Conservation (phyloP, 2,329 filamentous ascomycete species). For the Trichoderma citrinoviride region DNA sequence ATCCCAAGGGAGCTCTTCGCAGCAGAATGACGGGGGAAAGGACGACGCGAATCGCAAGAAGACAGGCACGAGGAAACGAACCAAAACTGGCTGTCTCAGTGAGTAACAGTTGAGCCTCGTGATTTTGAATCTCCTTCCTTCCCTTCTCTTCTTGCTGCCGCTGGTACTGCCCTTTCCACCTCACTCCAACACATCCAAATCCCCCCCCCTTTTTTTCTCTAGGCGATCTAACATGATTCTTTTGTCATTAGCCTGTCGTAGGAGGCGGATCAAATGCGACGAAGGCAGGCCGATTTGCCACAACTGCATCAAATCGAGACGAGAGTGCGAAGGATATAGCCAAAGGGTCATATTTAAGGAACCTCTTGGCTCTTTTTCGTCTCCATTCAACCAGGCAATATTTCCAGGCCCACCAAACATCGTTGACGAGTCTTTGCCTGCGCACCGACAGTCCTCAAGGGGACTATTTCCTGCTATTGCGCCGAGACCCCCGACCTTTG, state of each 20-base stretch:
- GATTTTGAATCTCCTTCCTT: not conserved
- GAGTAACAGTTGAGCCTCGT: constrained; percentile 38
- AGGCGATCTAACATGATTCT: constrained; percentile 22
- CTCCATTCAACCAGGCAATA: constrained; percentile 41
- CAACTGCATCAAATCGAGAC: constrained; percentile 84
- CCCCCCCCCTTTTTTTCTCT: not conserved
- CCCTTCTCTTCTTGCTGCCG: too few relatives aligned
- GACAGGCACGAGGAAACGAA: constrained; percentile 61
- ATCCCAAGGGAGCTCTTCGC: constrained; percentile 33
- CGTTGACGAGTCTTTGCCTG: constrained; percentile 27
- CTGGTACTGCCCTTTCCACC: not conserved
- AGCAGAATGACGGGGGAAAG: constrained; percentile 37
- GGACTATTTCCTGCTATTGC: constrained; percentile 45
- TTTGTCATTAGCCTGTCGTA: constrained; percentile 69
- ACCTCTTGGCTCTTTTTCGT: constrained; percentile 42
- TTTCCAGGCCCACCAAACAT: constrained; percentile 41
- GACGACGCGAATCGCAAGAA: constrained; percentile 48
- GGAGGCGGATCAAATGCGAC: constrained; percentile 94
- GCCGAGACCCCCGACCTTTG: constrained; percentile 46
- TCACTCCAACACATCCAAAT: too few relatives aligned
- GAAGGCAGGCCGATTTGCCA: constrained; percentile 79
- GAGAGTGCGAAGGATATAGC: constrained; percentile 79
- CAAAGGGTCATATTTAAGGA: constrained; percentile 79
- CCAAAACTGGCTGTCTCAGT: constrained; percentile 92
- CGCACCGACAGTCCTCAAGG: constrained; percentile 41